These are phyloP conservation scores for Fusarium sp. DNA, from an alignment of 2,329 filamentous ascomycete species.

Conservation along the genomic window DNA sequence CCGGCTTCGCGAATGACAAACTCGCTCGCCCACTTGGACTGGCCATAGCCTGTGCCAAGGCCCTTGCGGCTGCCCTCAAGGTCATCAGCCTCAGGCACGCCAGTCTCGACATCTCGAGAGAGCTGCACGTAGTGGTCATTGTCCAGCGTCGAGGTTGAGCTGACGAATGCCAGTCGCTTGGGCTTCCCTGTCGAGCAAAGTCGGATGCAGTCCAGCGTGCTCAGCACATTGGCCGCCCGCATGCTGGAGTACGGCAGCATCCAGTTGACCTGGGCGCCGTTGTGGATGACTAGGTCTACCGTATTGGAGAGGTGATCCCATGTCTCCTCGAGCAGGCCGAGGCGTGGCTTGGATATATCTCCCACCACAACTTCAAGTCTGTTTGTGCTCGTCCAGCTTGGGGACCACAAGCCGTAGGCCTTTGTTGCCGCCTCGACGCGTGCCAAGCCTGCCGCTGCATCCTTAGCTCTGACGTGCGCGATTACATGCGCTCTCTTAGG, in stretches of 20 bases:
- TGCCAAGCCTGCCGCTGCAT: constrained; percentile 67
- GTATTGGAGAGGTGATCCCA: constrained; percentile 74
- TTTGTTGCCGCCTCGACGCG: constrained; percentile 74
- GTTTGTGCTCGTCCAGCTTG: constrained; percentile 65
- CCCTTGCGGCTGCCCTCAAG: constrained; percentile 80
- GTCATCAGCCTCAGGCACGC: constrained; percentile 82
- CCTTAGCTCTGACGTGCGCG: constrained; percentile 78
- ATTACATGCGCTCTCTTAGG: constrained; percentile 66
- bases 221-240: constrained; percentile 78
- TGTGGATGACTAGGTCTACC: constrained; percentile 80
- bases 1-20: constrained; percentile 83
- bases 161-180: constrained; percentile 81
- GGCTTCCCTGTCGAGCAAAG: constrained; percentile 79
- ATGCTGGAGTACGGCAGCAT: constrained; percentile 79
- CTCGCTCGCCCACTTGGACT: constrained; percentile 86
- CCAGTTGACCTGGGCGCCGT: constrained; percentile 85
- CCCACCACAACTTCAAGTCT: constrained; percentile 77
- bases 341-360: constrained; percentile 77
- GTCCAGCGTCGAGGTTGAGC: constrained; percentile 84
- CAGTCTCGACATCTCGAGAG: constrained; percentile 70
- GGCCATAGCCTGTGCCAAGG: constrained; percentile 89
- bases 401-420: constrained; percentile 82
- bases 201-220: constrained; percentile 77
- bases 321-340: constrained; percentile 72
- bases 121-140: constrained; percentile 81